Evolutionary conservation across 106 monocot species (phyloP).

Genomic region (Apostasia ramifera): DNA sequence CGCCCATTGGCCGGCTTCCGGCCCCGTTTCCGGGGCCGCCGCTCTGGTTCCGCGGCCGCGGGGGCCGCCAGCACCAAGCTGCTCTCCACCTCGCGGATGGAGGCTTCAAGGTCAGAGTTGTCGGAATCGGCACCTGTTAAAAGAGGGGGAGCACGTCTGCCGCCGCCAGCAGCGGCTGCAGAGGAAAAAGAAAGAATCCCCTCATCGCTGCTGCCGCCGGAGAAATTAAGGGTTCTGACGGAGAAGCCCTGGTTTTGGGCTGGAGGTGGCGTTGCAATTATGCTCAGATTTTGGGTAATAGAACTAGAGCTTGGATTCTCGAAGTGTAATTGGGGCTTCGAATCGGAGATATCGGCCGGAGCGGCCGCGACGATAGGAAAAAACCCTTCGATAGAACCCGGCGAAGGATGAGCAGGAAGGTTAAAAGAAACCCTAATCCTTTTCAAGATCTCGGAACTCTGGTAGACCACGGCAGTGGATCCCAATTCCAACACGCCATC

Average conservation of each 20-base stretch:
- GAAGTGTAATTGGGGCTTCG: background rate
- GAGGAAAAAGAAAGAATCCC: conserved; percentile 22
- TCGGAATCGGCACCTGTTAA: conserved; percentile 6
- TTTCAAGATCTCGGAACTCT: conserved; percentile 18
- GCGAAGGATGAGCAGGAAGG: background rate
- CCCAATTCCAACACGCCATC: conserved; percentile 46
- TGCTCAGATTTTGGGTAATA: background rate
- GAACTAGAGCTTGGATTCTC: conserved; percentile 1
- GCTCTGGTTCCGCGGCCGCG: conserved; percentile 16
- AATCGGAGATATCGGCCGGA: background rate
- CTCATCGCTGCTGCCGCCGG: conserved; percentile 3
- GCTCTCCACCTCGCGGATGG: conserved; percentile 9
- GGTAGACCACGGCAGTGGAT: conserved; percentile 28
- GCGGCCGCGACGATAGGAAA: background rate
- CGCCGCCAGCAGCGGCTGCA: background rate
- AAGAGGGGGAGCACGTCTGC: conserved; percentile 8
- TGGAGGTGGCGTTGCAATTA: background rate
- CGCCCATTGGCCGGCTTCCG: conserved; percentile 59
- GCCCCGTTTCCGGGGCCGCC: conserved; percentile 44
- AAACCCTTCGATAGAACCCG: background rate
- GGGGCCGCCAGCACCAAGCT: background rate
- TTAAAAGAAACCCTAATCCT: conserved; percentile 27
- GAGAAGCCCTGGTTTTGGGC: background rate
- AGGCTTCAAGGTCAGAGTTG: conserved; percentile 24
- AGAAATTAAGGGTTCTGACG: background rate